phyloP scores from a whole-genome alignment of 31 red algal genomes.

The Endocladia muricata region DNA sequence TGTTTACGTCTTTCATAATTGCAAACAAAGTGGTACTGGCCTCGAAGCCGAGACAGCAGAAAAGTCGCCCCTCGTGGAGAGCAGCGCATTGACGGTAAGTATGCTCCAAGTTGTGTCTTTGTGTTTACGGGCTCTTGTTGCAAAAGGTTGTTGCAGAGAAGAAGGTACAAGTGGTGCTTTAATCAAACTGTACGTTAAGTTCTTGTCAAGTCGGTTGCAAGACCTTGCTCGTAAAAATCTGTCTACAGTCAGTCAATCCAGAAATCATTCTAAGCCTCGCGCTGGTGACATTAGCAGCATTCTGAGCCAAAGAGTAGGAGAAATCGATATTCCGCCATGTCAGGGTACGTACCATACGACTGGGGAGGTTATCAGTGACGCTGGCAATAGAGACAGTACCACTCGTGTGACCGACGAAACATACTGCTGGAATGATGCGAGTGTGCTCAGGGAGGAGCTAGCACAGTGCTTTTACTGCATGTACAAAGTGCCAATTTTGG shows the following conservation, averaged over 20 bases:
- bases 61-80: neutral
- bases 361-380: neutral
- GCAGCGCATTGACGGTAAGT: slow-evolving; percentile 16
- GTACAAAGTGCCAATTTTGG: slow-evolving; percentile 57
- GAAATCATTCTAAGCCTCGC: too few relatives aligned
- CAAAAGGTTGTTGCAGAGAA: slow-evolving; percentile 55
- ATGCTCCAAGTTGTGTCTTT: slow-evolving; percentile 37
- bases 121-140: slow-evolving; percentile 38
- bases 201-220: slow-evolving; percentile 26
- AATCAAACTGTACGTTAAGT: slow-evolving; percentile 63
- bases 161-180: slow-evolving; percentile 74
- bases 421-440: slow-evolving; percentile 48
- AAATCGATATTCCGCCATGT: too few relatives aligned
- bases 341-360: neutral
- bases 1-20: slow-evolving; percentile 32
- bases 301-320: too few relatives aligned
- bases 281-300: too few relatives aligned
- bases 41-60: neutral
- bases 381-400: neutral
- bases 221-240: slow-evolving; percentile 20
- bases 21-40: neutral
- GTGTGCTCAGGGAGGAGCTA: slow-evolving; percentile 45
- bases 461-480: slow-evolving; percentile 62
- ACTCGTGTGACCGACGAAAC: neutral
- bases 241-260: too few relatives aligned